Evolutionary conservation across 768 basidiomycete genomes (phyloP), one percentile per base, ranked within the genome.

Genomic region (Harrya chromipes): DNA sequence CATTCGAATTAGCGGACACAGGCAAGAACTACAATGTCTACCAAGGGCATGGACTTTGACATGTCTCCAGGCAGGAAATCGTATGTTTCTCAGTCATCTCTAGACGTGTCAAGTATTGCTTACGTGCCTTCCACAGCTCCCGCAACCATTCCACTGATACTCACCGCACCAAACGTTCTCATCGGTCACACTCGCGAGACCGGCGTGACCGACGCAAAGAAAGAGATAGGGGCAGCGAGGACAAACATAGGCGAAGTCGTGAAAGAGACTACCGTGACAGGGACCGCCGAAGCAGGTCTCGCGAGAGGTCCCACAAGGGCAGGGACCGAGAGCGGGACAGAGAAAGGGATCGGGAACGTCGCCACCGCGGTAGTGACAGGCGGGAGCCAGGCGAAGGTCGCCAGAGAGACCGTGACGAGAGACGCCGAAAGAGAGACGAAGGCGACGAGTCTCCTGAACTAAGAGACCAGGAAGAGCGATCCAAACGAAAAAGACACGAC

Each of bases 101-200:
- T 26, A 45, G 34, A 37, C 16, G 2, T 47, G 6, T 17, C 8
- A 21, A 10, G 20, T 35, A 10, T 50, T 40, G 20, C 52, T 55
- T 2, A 57, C 52, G 44, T 49, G 47, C 26, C 39, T 31, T 41
- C 54, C 49, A 23, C 51, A 83, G 84, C 48, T 85, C 84, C 53
- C 83, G 86, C 58, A 85, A 85, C 63, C 80, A 82, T 65, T 89
- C 88, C 4, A 82, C 83, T 33, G 87, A 89, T 64, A 90, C 87
- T 10, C 81, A 82, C 57, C 81, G 80, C 38, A 89, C 87, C 19
- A 78, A 75, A 57, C 78, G 79, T 50, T 90, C 87, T 40, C 86
- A 88, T 59, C 76, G 81, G 53, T 91, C 90, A 10, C 72, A 71
- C 45, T 90, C 89, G 20, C 75, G 80, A 58, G 87, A 85, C 47